phyloP scores from a whole-genome alignment of 148 eudicot genomes.

The Beta vulgaris region DNA sequence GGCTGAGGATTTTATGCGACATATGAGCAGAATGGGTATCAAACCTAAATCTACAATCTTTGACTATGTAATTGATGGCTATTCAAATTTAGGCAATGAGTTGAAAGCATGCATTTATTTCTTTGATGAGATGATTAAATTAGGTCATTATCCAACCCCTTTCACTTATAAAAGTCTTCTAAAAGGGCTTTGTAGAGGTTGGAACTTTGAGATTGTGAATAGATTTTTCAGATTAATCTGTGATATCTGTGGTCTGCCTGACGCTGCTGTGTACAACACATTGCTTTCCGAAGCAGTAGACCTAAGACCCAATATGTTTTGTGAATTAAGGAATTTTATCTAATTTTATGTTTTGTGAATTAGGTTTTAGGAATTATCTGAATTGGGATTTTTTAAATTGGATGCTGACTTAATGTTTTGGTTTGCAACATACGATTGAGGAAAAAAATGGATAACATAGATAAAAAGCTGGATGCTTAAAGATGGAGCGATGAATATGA shows the following conservation, averaged over 20 bases:
- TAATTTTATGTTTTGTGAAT: too few species aligned
- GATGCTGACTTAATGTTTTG: too few species aligned
- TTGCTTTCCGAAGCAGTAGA: conserved; percentile 53
- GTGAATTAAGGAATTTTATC: too few species aligned
- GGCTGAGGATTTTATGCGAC: conserved; percentile 63
- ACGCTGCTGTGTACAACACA: conserved; percentile 56
- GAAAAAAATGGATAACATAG: too few species aligned
- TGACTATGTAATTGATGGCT: conserved; percentile 59
- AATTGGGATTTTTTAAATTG: too few species aligned
- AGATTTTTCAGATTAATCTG: conserved; percentile 49
- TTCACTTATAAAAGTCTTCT: conserved; percentile 64
- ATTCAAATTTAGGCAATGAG: conserved; percentile 47
- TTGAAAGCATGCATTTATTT: conserved; percentile 54
- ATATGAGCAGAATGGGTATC: conserved; percentile 50
- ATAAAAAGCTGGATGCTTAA: too few species aligned
- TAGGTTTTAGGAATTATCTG: too few species aligned
- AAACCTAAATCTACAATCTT: conserved; percentile 56
- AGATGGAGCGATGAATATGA: too few species aligned
- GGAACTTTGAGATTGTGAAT: conserved; percentile 48
- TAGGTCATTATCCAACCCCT: conserved; percentile 56
- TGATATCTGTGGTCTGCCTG: conserved; percentile 44
- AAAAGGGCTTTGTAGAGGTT: conserved; percentile 68
- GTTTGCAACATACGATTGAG: too few species aligned
- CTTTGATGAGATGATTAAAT: conserved; percentile 60
- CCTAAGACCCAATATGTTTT: too few species aligned